Conservation (phyloP, 2,329 filamentous ascomycete species). For the Cyphellophora europaea region DNA sequence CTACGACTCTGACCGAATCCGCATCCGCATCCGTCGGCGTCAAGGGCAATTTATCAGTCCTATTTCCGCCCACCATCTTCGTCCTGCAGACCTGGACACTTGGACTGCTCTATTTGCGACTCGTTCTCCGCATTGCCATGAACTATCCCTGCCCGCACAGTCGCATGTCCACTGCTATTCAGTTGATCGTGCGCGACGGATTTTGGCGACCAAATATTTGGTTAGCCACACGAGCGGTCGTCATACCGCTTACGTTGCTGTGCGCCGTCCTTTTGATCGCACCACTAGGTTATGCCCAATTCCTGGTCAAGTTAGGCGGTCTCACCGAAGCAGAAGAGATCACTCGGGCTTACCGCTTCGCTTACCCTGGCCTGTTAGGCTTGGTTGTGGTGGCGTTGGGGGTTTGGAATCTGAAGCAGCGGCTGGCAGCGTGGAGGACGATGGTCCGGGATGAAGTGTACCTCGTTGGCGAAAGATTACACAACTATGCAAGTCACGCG, state of each 20-base stretch:
- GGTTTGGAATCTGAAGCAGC: slow-evolving; percentile 25
- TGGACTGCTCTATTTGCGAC: slow-evolving; percentile 78
- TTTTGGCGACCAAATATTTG: slow-evolving; percentile 69
- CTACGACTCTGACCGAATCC: slow-evolving; percentile 1
- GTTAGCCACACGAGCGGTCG: slow-evolving; percentile 74
- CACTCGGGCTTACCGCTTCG: slow-evolving; percentile 50
- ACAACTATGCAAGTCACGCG: slow-evolving; percentile 55
- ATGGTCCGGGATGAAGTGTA: slow-evolving; percentile 91
- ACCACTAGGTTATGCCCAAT: slow-evolving; percentile 50
- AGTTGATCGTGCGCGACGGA: slow-evolving; percentile 62
- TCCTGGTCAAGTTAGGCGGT: slow-evolving; percentile 28
- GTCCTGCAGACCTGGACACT: slow-evolving; percentile 92
- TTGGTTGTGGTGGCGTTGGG: slow-evolving; percentile 28
- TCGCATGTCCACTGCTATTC: slow-evolving; percentile 64
- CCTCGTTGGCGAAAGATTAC: slow-evolving; percentile 83
- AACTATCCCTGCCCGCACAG: slow-evolving; percentile 28
- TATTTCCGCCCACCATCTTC: slow-evolving; percentile 61
- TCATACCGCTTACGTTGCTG: slow-evolving; percentile 64
- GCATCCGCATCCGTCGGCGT: slow-evolving; percentile 15
- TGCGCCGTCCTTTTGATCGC: slow-evolving; percentile 52
- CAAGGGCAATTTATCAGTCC: neutral
- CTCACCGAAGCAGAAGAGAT: slow-evolving; percentile 20
- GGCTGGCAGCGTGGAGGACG: slow-evolving; percentile 67
- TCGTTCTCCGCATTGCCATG: slow-evolving; percentile 58
- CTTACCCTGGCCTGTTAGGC: slow-evolving; percentile 60